Evolutionary conservation across 495 filamentous ascomycete genomes (phyloP).

Genomic region (Penicillium lividum): DNA sequence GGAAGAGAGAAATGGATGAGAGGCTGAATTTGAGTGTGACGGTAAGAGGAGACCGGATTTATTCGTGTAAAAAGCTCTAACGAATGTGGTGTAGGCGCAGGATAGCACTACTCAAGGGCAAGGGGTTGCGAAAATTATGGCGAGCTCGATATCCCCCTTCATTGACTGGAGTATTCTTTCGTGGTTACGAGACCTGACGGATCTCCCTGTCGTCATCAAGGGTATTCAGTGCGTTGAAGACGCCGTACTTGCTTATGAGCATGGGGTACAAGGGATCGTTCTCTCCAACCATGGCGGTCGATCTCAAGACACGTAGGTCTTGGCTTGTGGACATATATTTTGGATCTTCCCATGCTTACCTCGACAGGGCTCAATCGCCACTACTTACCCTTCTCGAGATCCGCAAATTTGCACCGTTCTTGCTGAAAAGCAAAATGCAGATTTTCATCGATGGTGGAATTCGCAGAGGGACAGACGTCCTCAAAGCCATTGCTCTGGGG

Average conservation of each 20-base stretch:
- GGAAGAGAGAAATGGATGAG: slow-evolving; percentile 63
- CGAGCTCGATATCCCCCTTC: slow-evolving; percentile 76
- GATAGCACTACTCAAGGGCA: slow-evolving; percentile 41
- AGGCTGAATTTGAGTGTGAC: slow-evolving; percentile 54
- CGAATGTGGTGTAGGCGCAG: background rate
- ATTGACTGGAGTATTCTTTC: slow-evolving; percentile 80
- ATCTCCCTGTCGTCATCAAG: slow-evolving; percentile 86
- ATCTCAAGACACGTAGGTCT: slow-evolving; percentile 42
- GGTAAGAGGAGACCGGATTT: background rate
- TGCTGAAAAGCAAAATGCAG: slow-evolving; percentile 65
- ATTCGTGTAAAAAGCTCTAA: background rate
- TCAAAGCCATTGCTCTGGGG: slow-evolving; percentile 85
- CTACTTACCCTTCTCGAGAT: slow-evolving; percentile 69
- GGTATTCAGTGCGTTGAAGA: slow-evolving; percentile 89
- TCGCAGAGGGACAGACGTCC: slow-evolving; percentile 79
- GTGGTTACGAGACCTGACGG: slow-evolving; percentile 76
- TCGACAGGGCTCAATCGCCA: slow-evolving; percentile 68
- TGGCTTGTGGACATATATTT: slow-evolving; percentile 8
- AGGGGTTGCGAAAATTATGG: slow-evolving; percentile 75
- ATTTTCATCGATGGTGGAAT: slow-evolving; percentile 84
- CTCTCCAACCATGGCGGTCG: slow-evolving; percentile 56
- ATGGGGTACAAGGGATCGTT: slow-evolving; percentile 79
- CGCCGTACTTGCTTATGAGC: slow-evolving; percentile 70
- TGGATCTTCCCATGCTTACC: slow-evolving; percentile 44
- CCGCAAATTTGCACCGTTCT: slow-evolving; percentile 61